Conservation (phyloP, 2,329 filamentous ascomycete species). For the Meredithiella fracta region DNA sequence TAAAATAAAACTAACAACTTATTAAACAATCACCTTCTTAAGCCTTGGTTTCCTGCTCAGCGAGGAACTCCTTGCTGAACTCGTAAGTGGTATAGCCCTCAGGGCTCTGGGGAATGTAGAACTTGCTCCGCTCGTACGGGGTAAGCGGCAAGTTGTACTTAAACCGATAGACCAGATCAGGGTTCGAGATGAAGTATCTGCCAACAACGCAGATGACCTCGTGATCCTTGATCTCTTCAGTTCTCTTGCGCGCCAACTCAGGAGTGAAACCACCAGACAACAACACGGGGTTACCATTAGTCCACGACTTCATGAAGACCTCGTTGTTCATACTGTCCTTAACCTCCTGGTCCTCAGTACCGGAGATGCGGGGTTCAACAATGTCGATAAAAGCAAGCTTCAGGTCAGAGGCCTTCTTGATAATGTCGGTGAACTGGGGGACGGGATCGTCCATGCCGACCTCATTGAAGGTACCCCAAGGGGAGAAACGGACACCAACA, state of each 20-base stretch:
- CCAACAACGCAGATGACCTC: conserved; percentile 21
- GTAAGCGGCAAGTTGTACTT: conserved; percentile 18
- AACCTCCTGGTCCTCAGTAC: conserved; percentile 23
- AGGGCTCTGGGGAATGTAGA: conserved; percentile 18
- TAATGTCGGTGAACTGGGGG: conserved; percentile 40
- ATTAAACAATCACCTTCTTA: not conserved
- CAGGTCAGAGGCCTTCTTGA: conserved; percentile 33
- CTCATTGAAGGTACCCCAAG: conserved; percentile 40
- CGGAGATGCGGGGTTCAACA: conserved; percentile 37
- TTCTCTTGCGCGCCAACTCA: conserved; percentile 16
- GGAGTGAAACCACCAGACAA: conserved; percentile 21
- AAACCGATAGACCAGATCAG: conserved; percentile 21
- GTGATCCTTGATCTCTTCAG: conserved; percentile 18
- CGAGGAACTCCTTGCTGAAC: conserved; percentile 6
- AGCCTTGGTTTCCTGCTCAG: not conserved
- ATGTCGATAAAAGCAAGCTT: conserved; percentile 41
- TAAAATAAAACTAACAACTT: not conserved
- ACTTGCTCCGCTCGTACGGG: conserved; percentile 19
- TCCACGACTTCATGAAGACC: not conserved
- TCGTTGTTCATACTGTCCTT: conserved; percentile 19
- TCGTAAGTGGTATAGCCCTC: conserved; percentile 8
- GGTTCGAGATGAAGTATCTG: conserved; percentile 23
- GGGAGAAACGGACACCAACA: conserved; percentile 38
- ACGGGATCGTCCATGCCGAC: conserved; percentile 39
- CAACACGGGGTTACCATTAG: conserved; percentile 19